A percentile compares a stretch with the other conserved stretches of the same genome.
phyloP scores from a whole-genome alignment of 2,329 filamentous ascomycete species.

The Fusarium xyrophilum region DNA sequence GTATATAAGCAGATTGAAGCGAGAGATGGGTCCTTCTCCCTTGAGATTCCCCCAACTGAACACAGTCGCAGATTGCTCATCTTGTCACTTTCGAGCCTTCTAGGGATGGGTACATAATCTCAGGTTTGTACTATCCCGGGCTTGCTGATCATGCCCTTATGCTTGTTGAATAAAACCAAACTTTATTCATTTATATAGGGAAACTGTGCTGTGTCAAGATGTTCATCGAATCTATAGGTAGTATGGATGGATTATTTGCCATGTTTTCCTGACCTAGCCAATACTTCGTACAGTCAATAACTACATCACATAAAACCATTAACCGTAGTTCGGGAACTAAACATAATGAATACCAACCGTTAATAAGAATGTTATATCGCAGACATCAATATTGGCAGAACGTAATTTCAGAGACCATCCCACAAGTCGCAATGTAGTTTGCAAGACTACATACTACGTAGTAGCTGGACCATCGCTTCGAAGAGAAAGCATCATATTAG shows the following conservation, averaged over 20 bases:
- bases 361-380: background rate
- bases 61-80: constrained; percentile 14
- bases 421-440: constrained; percentile 32
- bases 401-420: constrained; percentile 23
- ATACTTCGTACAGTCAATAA: background rate
- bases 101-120: constrained; percentile 1
- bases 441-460: background rate
- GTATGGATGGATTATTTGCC: background rate
- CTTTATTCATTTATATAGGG: constrained; percentile 28
- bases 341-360: background rate
- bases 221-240: background rate
- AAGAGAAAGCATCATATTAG: constrained; percentile 21
- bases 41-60: constrained; percentile 4
- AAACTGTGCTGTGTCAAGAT: background rate
- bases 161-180: constrained; percentile 10
- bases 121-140: no score
- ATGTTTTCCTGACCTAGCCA: background rate
- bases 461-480: constrained; percentile 4
- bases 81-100: constrained; percentile 1
- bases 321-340: background rate
- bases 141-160: no score
- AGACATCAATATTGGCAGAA: constrained; percentile 15
- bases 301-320: background rate
- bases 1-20: constrained; percentile 15
- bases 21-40: constrained; percentile 32